Percentiles rank a stretch among this genome's conserved stretches.
phyloP scores from a whole-genome alignment of 306 rosid species.

The Ochetophila trinervis region DNA sequence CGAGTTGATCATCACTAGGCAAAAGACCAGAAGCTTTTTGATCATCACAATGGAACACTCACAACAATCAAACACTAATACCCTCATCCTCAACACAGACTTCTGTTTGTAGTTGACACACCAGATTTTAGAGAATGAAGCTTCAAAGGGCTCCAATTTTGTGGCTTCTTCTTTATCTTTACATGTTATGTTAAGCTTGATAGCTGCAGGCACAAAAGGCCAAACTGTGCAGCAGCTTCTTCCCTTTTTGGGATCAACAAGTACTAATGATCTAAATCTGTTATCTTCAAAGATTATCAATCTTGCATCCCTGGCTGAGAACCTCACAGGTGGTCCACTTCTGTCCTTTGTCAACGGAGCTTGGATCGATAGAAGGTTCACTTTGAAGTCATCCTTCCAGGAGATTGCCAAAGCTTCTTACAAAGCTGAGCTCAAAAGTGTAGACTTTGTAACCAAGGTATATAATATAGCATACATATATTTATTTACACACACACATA shows the following conservation, averaged over 20 bases:
- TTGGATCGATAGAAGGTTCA: background rate
- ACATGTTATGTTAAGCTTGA: background rate
- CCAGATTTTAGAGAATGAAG: too few relatives aligned
- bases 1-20: background rate
- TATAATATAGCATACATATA: background rate
- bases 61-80: background rate
- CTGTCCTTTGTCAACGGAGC: background rate
- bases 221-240: background rate
- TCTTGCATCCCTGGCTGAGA: background rate
- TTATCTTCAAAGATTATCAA: background rate
- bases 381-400: slow-evolving; percentile 3
- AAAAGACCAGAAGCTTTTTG: too few relatives aligned
- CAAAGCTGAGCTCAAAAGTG: background rate
- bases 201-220: slow-evolving; percentile 6
- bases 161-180: slow-evolving; percentile 1
- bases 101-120: background rate
- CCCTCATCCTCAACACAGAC: background rate
- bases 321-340: background rate
- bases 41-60: background rate
- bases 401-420: background rate
- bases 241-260: slow-evolving; percentile 2
- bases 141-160: background rate
- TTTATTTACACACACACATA: too few relatives aligned
- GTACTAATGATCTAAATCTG: background rate
- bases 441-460: background rate